Percentiles rank a stretch among this genome's conserved stretches.
Conservation (phyloP, 1,139 yeast species). For the Pichia sp. region DNA sequence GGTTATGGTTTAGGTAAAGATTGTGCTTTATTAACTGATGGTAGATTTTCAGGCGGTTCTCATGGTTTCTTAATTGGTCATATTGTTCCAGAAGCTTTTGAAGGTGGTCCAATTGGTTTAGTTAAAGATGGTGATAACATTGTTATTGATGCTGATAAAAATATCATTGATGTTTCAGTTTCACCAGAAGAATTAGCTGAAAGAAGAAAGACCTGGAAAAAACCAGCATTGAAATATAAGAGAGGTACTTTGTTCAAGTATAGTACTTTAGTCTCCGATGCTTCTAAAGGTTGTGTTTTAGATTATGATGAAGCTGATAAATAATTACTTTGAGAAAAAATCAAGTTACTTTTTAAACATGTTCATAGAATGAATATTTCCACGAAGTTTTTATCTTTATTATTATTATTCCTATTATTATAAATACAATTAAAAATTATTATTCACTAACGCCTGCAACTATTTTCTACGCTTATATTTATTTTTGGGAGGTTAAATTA, state of each 20-base stretch:
- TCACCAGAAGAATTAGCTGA: constrained; percentile 60
- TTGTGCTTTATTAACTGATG: constrained; percentile 93
- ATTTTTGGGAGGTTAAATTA: constrained; percentile 6
- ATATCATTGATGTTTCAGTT: constrained; percentile 76
- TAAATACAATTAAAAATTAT: no score
- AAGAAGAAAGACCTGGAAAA: constrained; percentile 68
- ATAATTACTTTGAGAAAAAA: constrained; percentile 3
- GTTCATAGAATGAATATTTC: constrained; percentile 16
- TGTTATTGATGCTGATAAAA: constrained; percentile 88
- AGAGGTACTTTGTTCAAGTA: constrained; percentile 90
- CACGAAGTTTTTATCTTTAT: background rate
- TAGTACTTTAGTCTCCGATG: constrained; percentile 78
- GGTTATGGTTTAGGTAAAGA: constrained; percentile 98
- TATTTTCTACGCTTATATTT: constrained; percentile 2
- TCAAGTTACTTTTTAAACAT: background rate
- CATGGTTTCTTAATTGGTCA: constrained; percentile 98
- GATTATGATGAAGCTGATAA: constrained; percentile 40
- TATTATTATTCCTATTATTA: background rate
- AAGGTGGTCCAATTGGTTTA: constrained; percentile 96
- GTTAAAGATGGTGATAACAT: constrained; percentile 89
- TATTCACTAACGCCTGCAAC: background rate
- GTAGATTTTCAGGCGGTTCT: constrained; percentile 97
- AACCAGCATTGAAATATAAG: constrained; percentile 82
- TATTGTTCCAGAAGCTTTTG: constrained; percentile 96
- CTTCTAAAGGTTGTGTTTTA: constrained; percentile 88